These are phyloP conservation scores for Colletotrichum musae DNA, from an alignment of 2,329 filamentous ascomycete genomes.

Conservation along the genomic window DNA sequence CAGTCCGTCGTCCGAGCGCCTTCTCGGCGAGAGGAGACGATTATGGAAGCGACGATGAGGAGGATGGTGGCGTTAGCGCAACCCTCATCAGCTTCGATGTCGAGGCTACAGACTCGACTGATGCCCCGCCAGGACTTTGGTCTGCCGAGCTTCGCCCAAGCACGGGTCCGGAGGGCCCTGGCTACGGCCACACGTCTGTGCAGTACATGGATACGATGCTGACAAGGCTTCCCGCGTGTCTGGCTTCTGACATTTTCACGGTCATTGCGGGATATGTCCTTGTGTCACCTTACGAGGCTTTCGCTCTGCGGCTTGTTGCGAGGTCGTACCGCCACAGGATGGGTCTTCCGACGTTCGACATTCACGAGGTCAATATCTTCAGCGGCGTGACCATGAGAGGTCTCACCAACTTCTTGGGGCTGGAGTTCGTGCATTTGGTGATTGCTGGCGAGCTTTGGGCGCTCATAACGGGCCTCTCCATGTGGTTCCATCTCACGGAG, in stretches of 20 bases:
- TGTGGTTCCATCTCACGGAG: conserved; percentile 58
- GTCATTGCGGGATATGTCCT: conserved; percentile 59
- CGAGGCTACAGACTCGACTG: conserved; percentile 68
- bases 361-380: conserved; percentile 56
- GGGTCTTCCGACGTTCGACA: conserved; percentile 55
- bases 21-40: conserved; percentile 66
- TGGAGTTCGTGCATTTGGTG: conserved; percentile 62
- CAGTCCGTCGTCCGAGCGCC: conserved; percentile 60
- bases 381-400: conserved; percentile 56
- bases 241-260: conserved; percentile 64
- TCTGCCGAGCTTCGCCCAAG: conserved; percentile 72
- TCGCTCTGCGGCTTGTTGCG: conserved; percentile 61
- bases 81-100: conserved; percentile 75
- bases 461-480: conserved; percentile 54
- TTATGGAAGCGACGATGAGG: conserved; percentile 70
- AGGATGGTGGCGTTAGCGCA: conserved; percentile 67
- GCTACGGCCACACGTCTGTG: conserved; percentile 45
- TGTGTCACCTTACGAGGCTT: conserved; percentile 63
- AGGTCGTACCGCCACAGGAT: conserved; percentile 56
- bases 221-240: conserved; percentile 62
- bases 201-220: conserved; percentile 64
- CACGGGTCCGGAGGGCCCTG: conserved; percentile 50
- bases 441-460: conserved; percentile 63
- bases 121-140: conserved; percentile 68
- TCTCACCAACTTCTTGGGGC: conserved; percentile 60